phyloP scores from a whole-genome alignment of 495 filamentous ascomycete genomes.

The Penicillium arizonense region DNA sequence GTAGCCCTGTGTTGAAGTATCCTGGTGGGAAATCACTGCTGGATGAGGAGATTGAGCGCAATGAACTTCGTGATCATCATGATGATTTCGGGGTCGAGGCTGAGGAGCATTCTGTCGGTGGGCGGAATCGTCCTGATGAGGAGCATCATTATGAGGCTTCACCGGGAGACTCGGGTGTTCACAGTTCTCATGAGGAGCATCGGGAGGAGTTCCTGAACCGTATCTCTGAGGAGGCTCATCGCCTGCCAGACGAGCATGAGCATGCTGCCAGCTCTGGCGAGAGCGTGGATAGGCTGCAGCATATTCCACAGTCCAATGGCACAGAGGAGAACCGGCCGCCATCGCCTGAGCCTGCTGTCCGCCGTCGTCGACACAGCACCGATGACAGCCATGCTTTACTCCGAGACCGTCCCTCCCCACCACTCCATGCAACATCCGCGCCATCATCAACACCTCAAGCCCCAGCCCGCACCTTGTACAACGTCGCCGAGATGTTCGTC shows the following conservation, averaged over 20 bases:
- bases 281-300: not conserved
- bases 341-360: constrained; percentile 12
- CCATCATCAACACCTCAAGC: constrained; percentile 22
- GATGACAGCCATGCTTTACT: constrained; percentile 21
- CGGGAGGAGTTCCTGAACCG: constrained; percentile 15
- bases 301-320: not conserved
- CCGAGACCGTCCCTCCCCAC: constrained; percentile 17
- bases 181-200: constrained; percentile 9
- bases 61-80: constrained; percentile 83
- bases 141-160: constrained; percentile 29
- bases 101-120: constrained; percentile 42
- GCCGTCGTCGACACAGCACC: constrained; percentile 26
- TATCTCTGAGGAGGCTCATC: constrained; percentile 20
- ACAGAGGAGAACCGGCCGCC: constrained; percentile 2
- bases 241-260: constrained; percentile 21
- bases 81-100: constrained; percentile 77
- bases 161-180: constrained; percentile 12
- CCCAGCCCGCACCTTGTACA: constrained; percentile 54
- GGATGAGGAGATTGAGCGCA: constrained; percentile 95
- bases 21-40: constrained; percentile 89
- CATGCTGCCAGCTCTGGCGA: constrained; percentile 6
- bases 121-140: constrained; percentile 28
- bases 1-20: constrained; percentile 86
- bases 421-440: constrained; percentile 11
- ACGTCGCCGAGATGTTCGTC: constrained; percentile 96